Evolutionary conservation across 306 rosid species (phyloP).

Genomic region (Morella rubra): DNA sequence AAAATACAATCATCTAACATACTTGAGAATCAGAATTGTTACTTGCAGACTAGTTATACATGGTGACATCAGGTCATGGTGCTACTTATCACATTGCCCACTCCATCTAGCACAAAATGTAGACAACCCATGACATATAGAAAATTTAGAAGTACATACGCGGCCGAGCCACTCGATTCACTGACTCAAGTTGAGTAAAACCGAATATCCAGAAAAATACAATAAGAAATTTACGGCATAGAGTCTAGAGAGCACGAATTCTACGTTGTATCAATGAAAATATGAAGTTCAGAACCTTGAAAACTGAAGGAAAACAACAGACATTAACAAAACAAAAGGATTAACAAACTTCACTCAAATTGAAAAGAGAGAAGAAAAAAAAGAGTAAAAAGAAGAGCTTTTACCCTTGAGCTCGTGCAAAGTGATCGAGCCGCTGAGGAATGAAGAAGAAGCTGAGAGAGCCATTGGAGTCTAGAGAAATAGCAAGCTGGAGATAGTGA

Average conservation of each 20-base stretch:
- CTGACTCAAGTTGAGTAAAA: too few relatives aligned
- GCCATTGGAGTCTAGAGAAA: slow-evolving; percentile 47
- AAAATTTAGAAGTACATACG: neutral
- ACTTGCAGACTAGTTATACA: too few relatives aligned
- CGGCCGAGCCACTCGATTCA: neutral
- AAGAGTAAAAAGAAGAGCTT: too few relatives aligned
- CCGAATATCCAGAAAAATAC: too few relatives aligned
- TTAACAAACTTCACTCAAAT: neutral
- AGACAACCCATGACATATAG: neutral
- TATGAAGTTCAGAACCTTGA: neutral
- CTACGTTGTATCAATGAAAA: too few relatives aligned
- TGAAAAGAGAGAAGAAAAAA: neutral
- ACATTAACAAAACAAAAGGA: neutral
- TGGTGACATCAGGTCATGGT: too few relatives aligned
- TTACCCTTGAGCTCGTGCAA: slow-evolving; percentile 50
- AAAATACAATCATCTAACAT: too few relatives aligned
- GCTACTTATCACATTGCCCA: too few relatives aligned
- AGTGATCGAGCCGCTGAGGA: slow-evolving; percentile 35
- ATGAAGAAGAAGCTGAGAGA: slow-evolving; percentile 40
- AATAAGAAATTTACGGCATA: too few relatives aligned
- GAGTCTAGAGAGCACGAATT: too few relatives aligned
- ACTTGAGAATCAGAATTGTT: too few relatives aligned
- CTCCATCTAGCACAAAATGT: neutral
- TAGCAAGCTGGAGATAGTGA: neutral
- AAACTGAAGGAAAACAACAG: slow-evolving; percentile 1